Conservation (phyloP, 768 basidiomycete species). For the Tricholoma terreum region DNA sequence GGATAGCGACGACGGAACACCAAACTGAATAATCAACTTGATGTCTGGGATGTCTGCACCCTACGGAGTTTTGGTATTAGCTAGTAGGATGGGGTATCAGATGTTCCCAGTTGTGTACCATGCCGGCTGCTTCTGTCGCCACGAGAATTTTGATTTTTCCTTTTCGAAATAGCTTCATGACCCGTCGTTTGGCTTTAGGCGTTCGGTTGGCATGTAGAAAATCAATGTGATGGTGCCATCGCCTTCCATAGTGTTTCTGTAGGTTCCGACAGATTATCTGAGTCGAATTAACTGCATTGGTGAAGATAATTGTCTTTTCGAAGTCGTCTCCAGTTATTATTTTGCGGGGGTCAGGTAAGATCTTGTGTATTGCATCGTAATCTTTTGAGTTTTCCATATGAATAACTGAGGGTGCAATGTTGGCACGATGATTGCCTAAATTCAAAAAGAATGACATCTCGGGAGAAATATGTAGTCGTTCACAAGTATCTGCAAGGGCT, state of each 20-base stretch:
- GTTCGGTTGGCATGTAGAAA: slow-evolving; percentile 24
- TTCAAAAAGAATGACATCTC: neutral
- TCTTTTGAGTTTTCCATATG: neutral
- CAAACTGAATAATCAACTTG: slow-evolving; percentile 32
- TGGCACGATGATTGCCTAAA: neutral
- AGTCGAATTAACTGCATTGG: slow-evolving; percentile 17
- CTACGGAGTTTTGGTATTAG: slow-evolving; percentile 13
- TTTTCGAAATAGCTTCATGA: slow-evolving; percentile 24
- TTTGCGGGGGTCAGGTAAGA: slow-evolving; percentile 6
- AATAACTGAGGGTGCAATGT: neutral
- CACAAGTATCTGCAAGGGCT: neutral
- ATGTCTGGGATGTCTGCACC: slow-evolving; percentile 37
- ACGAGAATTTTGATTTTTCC: slow-evolving; percentile 26
- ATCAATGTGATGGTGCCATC: slow-evolving; percentile 17
- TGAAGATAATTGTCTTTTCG: slow-evolving; percentile 21
- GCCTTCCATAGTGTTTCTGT: slow-evolving; percentile 4
- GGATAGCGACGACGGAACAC: slow-evolving; percentile 26
- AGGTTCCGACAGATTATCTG: slow-evolving; percentile 8
- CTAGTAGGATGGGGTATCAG: neutral
- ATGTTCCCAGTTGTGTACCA: too few species aligned
- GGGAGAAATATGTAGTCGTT: too few species aligned
- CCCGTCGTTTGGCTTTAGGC: slow-evolving; percentile 15
- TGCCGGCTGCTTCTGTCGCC: slow-evolving; percentile 35
- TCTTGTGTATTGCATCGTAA: slow-evolving; percentile 18
- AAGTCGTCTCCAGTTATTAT: slow-evolving; percentile 13